A percentile compares a stretch with the other conserved stretches of the same genome.
Evolutionary conservation across 2,329 filamentous ascomycete species (phyloP).

Genomic region (Mariannaea elegans): DNA sequence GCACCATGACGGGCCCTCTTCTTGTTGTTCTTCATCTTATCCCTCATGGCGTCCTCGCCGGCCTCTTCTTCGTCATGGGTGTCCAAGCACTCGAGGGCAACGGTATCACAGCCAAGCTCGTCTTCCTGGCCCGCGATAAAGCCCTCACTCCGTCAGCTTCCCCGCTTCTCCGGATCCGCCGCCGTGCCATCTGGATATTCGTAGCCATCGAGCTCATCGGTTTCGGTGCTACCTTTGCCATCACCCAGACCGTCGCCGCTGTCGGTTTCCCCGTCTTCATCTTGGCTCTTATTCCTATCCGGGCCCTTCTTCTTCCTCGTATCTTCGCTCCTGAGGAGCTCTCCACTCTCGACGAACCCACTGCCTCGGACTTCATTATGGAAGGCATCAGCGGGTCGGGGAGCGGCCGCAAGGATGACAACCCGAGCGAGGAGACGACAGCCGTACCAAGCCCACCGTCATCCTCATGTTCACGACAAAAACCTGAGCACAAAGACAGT

Average conservation of each 20-base stretch:
- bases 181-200: conserved; percentile 78
- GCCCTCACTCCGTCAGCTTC: conserved; percentile 67
- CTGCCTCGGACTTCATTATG: conserved; percentile 79
- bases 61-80: conserved; percentile 87
- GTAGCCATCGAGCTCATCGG: conserved; percentile 73
- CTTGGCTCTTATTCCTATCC: conserved; percentile 71
- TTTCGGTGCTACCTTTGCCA: conserved; percentile 82
- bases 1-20: conserved; percentile 80
- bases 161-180: conserved; percentile 68
- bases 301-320: conserved; percentile 69
- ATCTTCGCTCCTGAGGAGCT: conserved; percentile 70
- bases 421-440: conserved; percentile 30
- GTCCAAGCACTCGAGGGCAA: conserved; percentile 80
- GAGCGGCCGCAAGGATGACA: conserved; percentile 48
- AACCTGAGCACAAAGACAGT: conserved; percentile 30
- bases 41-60: conserved; percentile 81
- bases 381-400: conserved; percentile 75
- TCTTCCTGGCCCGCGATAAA: conserved; percentile 74
- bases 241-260: conserved; percentile 83
- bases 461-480: conserved; percentile 18
- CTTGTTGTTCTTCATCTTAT: conserved; percentile 79
- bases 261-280: conserved; percentile 84
- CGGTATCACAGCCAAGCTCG: conserved; percentile 78
- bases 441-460: conserved; percentile 13
- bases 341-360: conserved; percentile 72